Conservation (phyloP, 2,329 filamentous ascomycete genomes). For the Tolypocladium nubicola region DNA sequence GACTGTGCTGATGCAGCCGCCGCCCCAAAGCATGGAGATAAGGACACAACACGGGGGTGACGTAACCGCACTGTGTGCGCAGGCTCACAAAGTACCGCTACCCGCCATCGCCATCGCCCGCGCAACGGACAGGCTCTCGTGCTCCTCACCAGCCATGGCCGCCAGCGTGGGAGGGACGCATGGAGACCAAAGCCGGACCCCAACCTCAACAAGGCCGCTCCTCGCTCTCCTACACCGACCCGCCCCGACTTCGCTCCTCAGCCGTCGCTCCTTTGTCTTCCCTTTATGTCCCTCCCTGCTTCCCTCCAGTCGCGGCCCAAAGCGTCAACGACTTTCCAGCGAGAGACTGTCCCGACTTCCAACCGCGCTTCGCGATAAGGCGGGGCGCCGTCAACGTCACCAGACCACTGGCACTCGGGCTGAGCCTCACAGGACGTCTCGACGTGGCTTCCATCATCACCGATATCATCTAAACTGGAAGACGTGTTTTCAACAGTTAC, state of each 20-base stretch:
- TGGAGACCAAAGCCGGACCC: not conserved
- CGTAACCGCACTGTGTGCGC: not conserved
- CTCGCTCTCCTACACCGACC: not conserved
- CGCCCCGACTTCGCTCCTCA: not conserved
- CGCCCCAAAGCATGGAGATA: too few relatives aligned
- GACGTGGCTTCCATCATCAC: not conserved
- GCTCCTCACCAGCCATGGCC: not conserved
- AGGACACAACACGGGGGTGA: too few relatives aligned
- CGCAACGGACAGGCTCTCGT: not conserved
- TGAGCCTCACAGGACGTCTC: not conserved
- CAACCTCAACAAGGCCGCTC: not conserved
- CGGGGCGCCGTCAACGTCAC: not conserved
- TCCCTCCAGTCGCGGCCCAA: not conserved
- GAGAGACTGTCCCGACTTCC: not conserved
- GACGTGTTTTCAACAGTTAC: not conserved
- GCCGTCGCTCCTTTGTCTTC: not conserved
- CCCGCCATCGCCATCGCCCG: not conserved
- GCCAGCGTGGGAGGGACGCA: not conserved
- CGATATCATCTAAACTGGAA: not conserved
- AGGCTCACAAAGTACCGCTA: not conserved
- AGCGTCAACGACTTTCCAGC: not conserved
- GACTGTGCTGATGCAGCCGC: not conserved
- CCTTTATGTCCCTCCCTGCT: not conserved
- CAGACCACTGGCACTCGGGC: not conserved
- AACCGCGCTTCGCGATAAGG: not conserved